phyloP scores from a whole-genome alignment of 331 rosid genomes.

The Phaseolus coccineus region DNA sequence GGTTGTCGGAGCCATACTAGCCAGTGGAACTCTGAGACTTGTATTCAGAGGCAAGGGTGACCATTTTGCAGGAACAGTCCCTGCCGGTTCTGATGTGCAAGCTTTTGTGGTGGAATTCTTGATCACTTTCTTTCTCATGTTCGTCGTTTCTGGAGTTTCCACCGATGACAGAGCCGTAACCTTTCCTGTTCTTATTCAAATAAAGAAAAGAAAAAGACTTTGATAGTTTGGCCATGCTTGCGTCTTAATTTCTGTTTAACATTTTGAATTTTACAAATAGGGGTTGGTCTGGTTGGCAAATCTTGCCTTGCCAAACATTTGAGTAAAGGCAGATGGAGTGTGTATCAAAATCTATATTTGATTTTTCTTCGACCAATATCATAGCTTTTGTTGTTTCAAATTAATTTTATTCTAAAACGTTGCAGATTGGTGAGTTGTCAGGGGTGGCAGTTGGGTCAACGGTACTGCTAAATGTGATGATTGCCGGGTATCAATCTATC shows the following conservation, averaged over 20 bases:
- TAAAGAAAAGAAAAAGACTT: not conserved
- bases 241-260: not conserved
- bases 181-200: not conserved
- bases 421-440: conserved; percentile 41
- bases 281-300: not conserved
- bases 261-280: not conserved
- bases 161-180: conserved; percentile 81
- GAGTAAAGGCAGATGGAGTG: not conserved
- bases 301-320: not conserved
- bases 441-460: conserved; percentile 44
- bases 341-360: not conserved
- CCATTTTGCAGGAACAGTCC: conserved; percentile 64
- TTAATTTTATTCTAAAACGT: not conserved
- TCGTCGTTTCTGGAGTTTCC: conserved; percentile 77
- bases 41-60: conserved; percentile 53
- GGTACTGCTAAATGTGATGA: conserved; percentile 41
- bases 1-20: conserved; percentile 72
- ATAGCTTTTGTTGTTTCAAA: not conserved
- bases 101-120: conserved; percentile 71
- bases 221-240: not conserved
- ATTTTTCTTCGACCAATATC: not conserved
- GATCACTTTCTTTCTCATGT: conserved; percentile 82
- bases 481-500: conserved; percentile 67
- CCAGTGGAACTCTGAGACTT: conserved; percentile 66
- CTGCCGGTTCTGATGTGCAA: conserved; percentile 58